These are phyloP conservation scores for Talaromyces pinophilus DNA, from an alignment of 2,329 filamentous ascomycete genomes.

Conservation along the genomic window DNA sequence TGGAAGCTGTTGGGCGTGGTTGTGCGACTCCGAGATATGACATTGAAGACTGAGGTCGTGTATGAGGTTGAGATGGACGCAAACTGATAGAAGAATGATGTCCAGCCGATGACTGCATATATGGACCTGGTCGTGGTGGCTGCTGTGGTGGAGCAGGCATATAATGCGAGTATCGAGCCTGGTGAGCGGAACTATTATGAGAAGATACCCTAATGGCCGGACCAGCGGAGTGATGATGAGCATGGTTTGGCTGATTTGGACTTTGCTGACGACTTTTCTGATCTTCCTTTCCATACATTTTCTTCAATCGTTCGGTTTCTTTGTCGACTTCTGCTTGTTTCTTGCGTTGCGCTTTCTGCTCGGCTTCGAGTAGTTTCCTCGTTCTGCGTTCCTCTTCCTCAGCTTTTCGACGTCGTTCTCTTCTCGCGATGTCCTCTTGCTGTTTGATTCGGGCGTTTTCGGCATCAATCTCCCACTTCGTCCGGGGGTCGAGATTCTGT, in stretches of 20 bases:
- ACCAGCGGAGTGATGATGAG: slow-evolving; percentile 20
- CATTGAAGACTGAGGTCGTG: slow-evolving; percentile 24
- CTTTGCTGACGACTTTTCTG: slow-evolving; percentile 31
- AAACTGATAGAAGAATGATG: slow-evolving; percentile 20
- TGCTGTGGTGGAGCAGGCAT: slow-evolving; percentile 29
- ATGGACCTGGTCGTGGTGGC: slow-evolving; percentile 15
- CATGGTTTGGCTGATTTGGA: slow-evolving; percentile 21
- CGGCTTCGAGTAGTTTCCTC: slow-evolving; percentile 54
- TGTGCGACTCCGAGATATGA: slow-evolving; percentile 8
- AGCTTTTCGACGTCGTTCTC: slow-evolving; percentile 49
- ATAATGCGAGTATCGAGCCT: slow-evolving; percentile 22
- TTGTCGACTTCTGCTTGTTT: slow-evolving; percentile 64
- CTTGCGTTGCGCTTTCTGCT: slow-evolving; percentile 55
- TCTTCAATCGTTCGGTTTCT: slow-evolving; percentile 73
- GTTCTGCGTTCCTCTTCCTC: slow-evolving; percentile 56
- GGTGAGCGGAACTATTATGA: slow-evolving; percentile 10
- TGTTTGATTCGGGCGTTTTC: slow-evolving; percentile 50
- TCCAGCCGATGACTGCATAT: slow-evolving; percentile 12
- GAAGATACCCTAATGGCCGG: slow-evolving; percentile 16
- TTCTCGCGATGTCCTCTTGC: slow-evolving; percentile 46
- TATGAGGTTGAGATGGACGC: slow-evolving; percentile 25
- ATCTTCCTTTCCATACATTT: slow-evolving; percentile 55
- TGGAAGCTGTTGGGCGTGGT: slow-evolving; percentile 23
- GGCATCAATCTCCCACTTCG: slow-evolving; percentile 55
- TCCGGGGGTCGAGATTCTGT: slow-evolving; percentile 50